Percentiles rank a stretch among this genome's conserved stretches.
phyloP scores from a whole-genome alignment of 225 moss, liverwort and hornwort genomes.

The Antitrichia curtipendula region DNA sequence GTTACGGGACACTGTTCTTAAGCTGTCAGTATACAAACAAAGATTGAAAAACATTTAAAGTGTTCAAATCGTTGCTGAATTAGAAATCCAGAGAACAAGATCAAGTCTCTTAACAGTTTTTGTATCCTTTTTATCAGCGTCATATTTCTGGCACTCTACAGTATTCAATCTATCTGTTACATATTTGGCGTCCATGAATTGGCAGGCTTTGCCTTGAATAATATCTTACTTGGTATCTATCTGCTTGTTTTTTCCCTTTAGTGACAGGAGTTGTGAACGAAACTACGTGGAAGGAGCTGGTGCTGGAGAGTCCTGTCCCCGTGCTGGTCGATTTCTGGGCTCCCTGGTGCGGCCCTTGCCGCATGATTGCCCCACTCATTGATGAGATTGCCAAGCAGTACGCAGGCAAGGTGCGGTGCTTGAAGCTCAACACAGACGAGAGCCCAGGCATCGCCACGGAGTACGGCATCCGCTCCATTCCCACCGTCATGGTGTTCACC shows the following conservation, averaged over 20 bases:
- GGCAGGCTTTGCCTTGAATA: background rate
- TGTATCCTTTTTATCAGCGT: background rate
- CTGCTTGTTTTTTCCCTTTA: background rate
- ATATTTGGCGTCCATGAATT: background rate
- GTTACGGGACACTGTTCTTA: too few relatives aligned
- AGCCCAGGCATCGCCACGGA: conserved; percentile 71
- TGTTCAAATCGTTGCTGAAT: too few relatives aligned
- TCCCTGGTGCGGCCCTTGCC: conserved; percentile 95
- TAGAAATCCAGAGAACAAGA: background rate
- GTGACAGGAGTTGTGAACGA: conserved; percentile 63
- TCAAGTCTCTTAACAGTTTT: background rate
- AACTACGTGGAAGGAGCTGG: conserved; percentile 49
- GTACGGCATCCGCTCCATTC: conserved; percentile 89
- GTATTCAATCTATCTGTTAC: background rate
- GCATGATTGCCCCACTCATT: conserved; percentile 87
- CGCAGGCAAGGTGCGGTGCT: conserved; percentile 69
- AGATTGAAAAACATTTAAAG: too few relatives aligned
- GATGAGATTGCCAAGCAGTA: conserved; percentile 79
- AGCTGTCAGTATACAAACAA: background rate
- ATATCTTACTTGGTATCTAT: background rate
- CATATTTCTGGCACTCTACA: background rate
- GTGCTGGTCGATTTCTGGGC: conserved; percentile 97
- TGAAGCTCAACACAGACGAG: conserved; percentile 92
- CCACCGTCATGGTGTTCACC: conserved; percentile 91
- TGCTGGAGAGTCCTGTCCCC: conserved; percentile 56